phyloP scores from a whole-genome alignment of 495 filamentous ascomycete species.

The Hypoxylon lienhwacheense region DNA sequence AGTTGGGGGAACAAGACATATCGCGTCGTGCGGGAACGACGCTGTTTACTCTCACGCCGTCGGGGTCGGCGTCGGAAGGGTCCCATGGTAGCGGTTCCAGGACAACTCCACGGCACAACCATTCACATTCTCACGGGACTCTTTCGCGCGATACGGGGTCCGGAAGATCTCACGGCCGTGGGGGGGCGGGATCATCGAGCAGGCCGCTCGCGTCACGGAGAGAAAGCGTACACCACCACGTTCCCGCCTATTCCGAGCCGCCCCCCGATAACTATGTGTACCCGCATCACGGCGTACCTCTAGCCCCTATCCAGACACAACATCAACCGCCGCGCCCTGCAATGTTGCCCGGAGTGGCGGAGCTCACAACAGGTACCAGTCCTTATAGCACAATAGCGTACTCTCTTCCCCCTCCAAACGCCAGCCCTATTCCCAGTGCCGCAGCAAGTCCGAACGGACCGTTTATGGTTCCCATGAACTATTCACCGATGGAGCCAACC shows the following conservation, averaged over 20 bases:
- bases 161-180: constrained; percentile 43
- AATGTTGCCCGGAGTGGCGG: constrained; percentile 55
- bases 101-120: constrained; percentile 43
- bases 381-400: constrained; percentile 59
- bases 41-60: constrained; percentile 70
- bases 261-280: constrained; percentile 40
- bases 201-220: constrained; percentile 44
- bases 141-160: constrained; percentile 43
- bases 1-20: constrained; percentile 91
- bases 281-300: constrained; percentile 36
- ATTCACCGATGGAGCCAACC: constrained; percentile 38
- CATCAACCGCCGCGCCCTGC: constrained; percentile 34
- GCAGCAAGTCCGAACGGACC: constrained; percentile 48
- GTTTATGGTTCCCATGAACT: constrained; percentile 43
- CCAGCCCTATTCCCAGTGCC: constrained; percentile 43
- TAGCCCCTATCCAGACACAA: constrained; percentile 50
- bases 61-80: constrained; percentile 60
- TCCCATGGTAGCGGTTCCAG: constrained; percentile 48
- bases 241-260: constrained; percentile 41
- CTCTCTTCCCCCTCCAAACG: constrained; percentile 42
- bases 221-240: constrained; percentile 48
- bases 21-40: constrained; percentile 82
- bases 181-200: constrained; percentile 17
- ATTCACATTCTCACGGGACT: constrained; percentile 54
- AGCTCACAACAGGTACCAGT: constrained; percentile 58